Conservation (phyloP, 2,329 filamentous ascomycete species). For the Fusarium buharicum region DNA sequence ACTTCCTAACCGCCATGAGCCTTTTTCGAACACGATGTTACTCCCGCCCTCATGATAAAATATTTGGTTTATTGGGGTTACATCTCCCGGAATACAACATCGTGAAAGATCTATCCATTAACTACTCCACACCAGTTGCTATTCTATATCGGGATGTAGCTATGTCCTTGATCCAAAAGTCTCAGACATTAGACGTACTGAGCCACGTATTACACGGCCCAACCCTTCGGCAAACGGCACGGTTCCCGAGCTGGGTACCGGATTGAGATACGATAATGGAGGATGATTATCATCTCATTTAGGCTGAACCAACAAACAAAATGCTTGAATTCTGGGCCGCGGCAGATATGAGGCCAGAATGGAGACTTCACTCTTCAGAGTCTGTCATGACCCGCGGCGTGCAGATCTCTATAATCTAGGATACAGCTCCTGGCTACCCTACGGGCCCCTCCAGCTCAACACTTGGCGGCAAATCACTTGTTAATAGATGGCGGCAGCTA, state of each 20-base stretch:
- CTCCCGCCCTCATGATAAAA: conserved; percentile 9
- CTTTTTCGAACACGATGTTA: conserved; percentile 17
- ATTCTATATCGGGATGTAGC: not conserved
- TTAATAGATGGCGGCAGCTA: no score
- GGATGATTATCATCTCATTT: conserved; percentile 4
- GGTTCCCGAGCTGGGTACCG: conserved; percentile 5
- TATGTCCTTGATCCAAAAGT: not conserved
- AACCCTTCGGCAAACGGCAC: not conserved
- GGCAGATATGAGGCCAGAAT: not conserved
- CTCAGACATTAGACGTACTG: not conserved
- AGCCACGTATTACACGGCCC: not conserved
- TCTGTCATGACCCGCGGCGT: not conserved
- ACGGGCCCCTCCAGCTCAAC: no score
- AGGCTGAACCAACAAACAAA: not conserved
- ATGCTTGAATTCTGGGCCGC: not conserved
- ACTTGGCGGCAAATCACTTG: no score
- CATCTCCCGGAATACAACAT: not conserved
- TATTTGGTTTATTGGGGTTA: conserved; percentile 11
- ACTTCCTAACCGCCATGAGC: conserved; percentile 1
- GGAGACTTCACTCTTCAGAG: not conserved
- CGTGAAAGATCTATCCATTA: not conserved
- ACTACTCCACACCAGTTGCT: not conserved
- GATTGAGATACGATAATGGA: conserved; percentile 8
- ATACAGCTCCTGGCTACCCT: no score
- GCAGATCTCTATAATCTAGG: no score